These are phyloP conservation scores for Metschnikowia shivogae DNA, from an alignment of 805 yeast species.

Conservation along the genomic window DNA sequence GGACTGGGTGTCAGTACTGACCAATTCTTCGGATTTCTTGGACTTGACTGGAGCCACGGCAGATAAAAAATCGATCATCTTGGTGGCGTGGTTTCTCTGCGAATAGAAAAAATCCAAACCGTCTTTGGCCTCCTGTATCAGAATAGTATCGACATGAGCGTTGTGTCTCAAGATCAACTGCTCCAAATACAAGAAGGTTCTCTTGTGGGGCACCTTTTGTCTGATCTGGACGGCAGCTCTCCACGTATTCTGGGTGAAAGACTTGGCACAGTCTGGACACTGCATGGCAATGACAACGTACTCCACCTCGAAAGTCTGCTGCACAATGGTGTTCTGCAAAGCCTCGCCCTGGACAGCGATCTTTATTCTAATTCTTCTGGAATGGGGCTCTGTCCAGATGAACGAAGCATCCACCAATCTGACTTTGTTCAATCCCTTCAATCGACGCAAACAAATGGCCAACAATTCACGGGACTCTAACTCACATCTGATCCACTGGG, in stretches of 20 bases:
- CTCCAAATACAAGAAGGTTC: slow-evolving; percentile 93
- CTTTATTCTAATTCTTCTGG: slow-evolving; percentile 87
- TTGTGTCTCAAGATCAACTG: slow-evolving; percentile 89
- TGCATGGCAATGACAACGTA: slow-evolving; percentile 92
- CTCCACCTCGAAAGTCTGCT: slow-evolving; percentile 93
- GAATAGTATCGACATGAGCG: slow-evolving; percentile 90
- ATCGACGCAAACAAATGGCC: slow-evolving; percentile 82
- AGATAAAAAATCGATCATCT: slow-evolving; percentile 85
- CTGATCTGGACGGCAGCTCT: slow-evolving; percentile 96
- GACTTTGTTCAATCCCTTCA: slow-evolving; percentile 83
- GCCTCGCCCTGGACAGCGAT: slow-evolving; percentile 97
- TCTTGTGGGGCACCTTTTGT: slow-evolving; percentile 94
- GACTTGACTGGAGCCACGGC: slow-evolving; percentile 81
- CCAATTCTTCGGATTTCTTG: slow-evolving; percentile 85
- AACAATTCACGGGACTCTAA: slow-evolving; percentile 89
- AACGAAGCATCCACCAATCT: slow-evolving; percentile 90
- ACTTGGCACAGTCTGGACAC: slow-evolving; percentile 97
- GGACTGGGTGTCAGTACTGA: slow-evolving; percentile 88
- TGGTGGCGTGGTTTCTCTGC: slow-evolving; percentile 84
- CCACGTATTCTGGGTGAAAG: slow-evolving; percentile 97
- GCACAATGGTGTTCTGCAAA: slow-evolving; percentile 82
- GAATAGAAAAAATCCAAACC: slow-evolving; percentile 93
- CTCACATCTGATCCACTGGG: slow-evolving; percentile 87
- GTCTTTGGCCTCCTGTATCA: slow-evolving; percentile 88
- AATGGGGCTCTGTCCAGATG: slow-evolving; percentile 99